Evolutionary conservation across 306 rosid genomes (phyloP), one percentile per base, ranked within the genome.

Genomic region (Vigna radiata): DNA sequence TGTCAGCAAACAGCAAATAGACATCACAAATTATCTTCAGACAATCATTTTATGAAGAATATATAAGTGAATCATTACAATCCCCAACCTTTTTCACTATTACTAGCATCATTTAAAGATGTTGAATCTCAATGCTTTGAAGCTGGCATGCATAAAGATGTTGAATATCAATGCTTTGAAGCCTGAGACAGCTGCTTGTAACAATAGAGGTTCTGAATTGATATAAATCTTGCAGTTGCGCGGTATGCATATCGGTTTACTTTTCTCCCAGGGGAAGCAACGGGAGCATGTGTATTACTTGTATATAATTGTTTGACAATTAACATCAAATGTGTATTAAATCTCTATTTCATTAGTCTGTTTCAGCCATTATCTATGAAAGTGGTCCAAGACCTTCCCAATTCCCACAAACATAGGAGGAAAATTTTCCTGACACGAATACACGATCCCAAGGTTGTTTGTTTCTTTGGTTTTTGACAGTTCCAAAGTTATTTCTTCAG

Each of bases 1-100:
- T 19, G 27, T 68, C 56, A 39, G 50, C 10, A 27, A 5, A 7
- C 59, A 17, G 50, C 25, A 67, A 16, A 43, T 31, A 59, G 44
- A 67, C 31, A 65, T 4, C 41, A 16, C 80, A 69, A 33, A 50
- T 46, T 31, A 19, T 77, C 79, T 70, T 65, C 36, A 3, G 21
- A 52, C 68, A 29, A 52, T 44, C 65, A 59, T 56, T 6, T 69
- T 55, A 10, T 54, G 9, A 50, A 70, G 50, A 77, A 29, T 68
- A 73, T 62, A 18, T 77, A 16, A 17, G 41, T 55, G 73, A 73
- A 69, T 49, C 25, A 41, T 31, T 19, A 7, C 3, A 21, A 15
- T 41, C 37, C 25, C 18, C 56, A 71, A 37, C 18, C 27, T 41
- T 29, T 62, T 50, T 37, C 59, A 46, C 19, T 62, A 0, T 25